Evolutionary conservation across 306 rosid species (phyloP), one percentile per base, ranked within the genome.

Genomic region (Casuarina glauca): DNA sequence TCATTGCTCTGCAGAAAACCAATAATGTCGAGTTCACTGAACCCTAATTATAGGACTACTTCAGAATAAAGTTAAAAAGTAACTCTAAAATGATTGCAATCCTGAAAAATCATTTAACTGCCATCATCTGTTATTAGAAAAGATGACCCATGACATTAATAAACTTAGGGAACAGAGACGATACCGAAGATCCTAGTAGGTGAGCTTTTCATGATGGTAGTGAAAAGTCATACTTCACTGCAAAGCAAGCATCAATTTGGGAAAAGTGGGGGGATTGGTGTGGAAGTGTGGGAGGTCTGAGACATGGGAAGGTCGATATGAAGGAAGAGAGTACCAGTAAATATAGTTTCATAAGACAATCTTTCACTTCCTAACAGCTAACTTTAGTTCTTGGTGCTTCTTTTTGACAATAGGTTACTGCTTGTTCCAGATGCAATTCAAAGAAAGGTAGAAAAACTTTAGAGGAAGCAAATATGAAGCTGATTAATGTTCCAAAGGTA

Each of bases 381-480:
- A 70, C 16, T 77, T 54, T 58, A 35, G 57, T 12, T 71, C 32
- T 71, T 49, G 8, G 62, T 66, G 55, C 61, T 83, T 70, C 84
- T 72, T 70, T 74, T 57, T 77, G 80, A 64, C 71, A 41, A 80
- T 72, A 94, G 98, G 97, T 92, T 74, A 82, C 94, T 75, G 98
- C 98, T 78, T 94, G 98, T 84, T 74, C 66, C 17, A 90, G 89
- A 82, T 94, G 98, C 88, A 94, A 92, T 88, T 89, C 90, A 39
- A 92, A 86, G 85, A 94, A 94, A 87, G 97, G 98, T 71, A 86
- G 87, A 73, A 90, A 87, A 45, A 84, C 97, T 48, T 11, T 88
- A 54, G 97, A 90, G 84, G 98, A 94, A 76, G 91, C 97, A 72
- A 89, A 87, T 82, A 90, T 94, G 98, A 92, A 88, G 90, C 89